phyloP scores from a whole-genome alignment of 148 eudicot species.

The Euryodendron excelsum region DNA sequence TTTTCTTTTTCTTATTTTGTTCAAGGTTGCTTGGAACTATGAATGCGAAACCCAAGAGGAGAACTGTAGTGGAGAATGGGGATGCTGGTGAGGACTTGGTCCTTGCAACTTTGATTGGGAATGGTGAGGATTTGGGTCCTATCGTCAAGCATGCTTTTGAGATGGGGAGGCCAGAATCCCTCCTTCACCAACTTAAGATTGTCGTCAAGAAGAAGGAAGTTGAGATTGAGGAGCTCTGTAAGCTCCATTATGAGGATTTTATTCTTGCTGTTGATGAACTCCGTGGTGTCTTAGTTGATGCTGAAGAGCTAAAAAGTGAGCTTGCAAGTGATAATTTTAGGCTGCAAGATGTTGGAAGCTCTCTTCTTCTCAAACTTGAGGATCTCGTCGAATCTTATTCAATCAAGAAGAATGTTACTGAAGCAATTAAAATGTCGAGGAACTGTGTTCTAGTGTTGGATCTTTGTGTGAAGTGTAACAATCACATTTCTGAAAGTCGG shows the following conservation, averaged over 20 bases:
- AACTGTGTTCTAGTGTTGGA: slow-evolving; percentile 64
- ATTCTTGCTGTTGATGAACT: slow-evolving; percentile 90
- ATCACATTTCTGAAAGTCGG: slow-evolving; percentile 69
- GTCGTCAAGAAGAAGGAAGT: slow-evolving; percentile 82
- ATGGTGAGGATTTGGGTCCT: slow-evolving; percentile 90
- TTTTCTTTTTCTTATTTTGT: slow-evolving; percentile 4
- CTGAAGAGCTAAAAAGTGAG: slow-evolving; percentile 83
- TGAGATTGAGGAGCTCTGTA: slow-evolving; percentile 91
- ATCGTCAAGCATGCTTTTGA: slow-evolving; percentile 84
- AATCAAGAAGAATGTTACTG: slow-evolving; percentile 68
- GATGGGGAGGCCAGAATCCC: slow-evolving; percentile 69
- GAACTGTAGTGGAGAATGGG: slow-evolving; percentile 65
- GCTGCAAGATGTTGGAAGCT: slow-evolving; percentile 78
- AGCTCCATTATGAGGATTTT: slow-evolving; percentile 86
- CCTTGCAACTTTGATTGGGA: slow-evolving; percentile 73
- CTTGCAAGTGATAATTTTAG: slow-evolving; percentile 63
- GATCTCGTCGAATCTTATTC: slow-evolving; percentile 75
- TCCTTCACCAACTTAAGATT: slow-evolving; percentile 69
- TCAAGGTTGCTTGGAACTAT: slow-evolving; percentile 30
- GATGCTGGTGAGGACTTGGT: slow-evolving; percentile 82
- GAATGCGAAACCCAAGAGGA: slow-evolving; percentile 70
- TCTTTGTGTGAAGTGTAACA: slow-evolving; percentile 80
- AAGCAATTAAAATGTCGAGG: slow-evolving; percentile 81
- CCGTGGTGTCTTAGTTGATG: slow-evolving; percentile 90
- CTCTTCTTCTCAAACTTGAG: slow-evolving; percentile 69